A percentile compares a stretch with the other conserved stretches of the same genome.
Conservation (phyloP, 1,284 basidiomycete species). For the Somion occarium region DNA sequence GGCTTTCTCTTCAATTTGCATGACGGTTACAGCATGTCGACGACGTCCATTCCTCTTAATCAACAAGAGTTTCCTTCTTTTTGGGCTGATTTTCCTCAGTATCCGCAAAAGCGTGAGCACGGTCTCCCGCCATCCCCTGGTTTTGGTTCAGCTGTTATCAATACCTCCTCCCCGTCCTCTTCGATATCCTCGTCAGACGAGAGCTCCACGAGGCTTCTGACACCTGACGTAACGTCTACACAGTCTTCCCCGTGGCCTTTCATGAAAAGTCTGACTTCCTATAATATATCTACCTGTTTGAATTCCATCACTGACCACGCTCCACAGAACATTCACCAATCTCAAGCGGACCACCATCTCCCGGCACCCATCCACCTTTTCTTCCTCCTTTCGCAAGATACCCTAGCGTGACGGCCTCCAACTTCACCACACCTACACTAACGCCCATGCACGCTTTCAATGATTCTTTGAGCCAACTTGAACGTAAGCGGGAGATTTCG, state of each 20-base stretch:
- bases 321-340: neutral
- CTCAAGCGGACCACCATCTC: neutral
- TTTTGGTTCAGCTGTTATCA: neutral
- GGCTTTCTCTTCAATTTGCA: neutral
- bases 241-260: neutral
- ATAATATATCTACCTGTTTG: neutral
- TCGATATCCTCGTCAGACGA: conserved; percentile 2
- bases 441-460: too few relatives aligned
- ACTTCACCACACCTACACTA: too few relatives aligned
- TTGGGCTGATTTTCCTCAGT: neutral
- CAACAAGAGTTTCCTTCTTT: neutral
- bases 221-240: neutral
- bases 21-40: neutral
- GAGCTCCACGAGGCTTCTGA: neutral
- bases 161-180: neutral
- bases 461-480: neutral
- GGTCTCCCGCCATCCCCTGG: neutral
- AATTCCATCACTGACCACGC: neutral
- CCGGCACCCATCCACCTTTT: neutral
- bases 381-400: neutral
- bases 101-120: neutral
- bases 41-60: neutral
- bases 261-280: neutral
- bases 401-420: too few relatives aligned
- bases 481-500: neutral